Percentiles rank a stretch among this genome's conserved stretches.
Evolutionary conservation across 257 asterid species (phyloP).

Genomic region (Solanum clarkiae): DNA sequence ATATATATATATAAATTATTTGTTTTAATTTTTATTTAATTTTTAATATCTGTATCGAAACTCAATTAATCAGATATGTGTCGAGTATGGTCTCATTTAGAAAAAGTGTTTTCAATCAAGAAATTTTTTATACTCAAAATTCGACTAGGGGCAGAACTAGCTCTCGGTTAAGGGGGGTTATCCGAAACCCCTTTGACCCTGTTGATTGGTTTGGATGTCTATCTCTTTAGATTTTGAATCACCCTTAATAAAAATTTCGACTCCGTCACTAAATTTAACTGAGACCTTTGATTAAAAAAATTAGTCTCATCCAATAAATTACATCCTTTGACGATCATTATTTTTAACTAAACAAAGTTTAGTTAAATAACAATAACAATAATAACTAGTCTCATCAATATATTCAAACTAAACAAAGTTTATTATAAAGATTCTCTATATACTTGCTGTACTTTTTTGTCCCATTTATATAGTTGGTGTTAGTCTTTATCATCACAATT

Average conservation of each 20-base stretch:
- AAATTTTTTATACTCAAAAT: accelerated
- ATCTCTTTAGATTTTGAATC: too few species aligned
- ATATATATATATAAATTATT: too few species aligned
- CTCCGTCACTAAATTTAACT: too few species aligned
- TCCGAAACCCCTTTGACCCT: too few species aligned
- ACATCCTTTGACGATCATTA: background rate
- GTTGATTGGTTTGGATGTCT: too few species aligned
- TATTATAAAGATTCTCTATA: background rate
- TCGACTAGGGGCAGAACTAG: background rate
- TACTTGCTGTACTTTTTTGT: background rate
- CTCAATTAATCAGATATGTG: accelerated
- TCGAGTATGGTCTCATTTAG: accelerated
- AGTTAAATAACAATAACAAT: too few species aligned
- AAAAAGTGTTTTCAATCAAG: background rate
- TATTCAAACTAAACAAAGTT: background rate
- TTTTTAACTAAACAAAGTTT: background rate
- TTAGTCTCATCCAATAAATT: accelerated
- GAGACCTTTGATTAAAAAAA: too few species aligned
- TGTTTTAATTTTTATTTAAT: too few species aligned
- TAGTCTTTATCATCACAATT: background rate
- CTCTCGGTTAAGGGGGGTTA: too few species aligned
- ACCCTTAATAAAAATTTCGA: too few species aligned
- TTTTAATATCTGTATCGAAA: accelerated
- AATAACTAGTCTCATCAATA: background rate
- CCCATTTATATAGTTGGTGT: background rate